Conservation (phyloP, 495 filamentous ascomycete genomes). For the Xylaria sp. region DNA sequence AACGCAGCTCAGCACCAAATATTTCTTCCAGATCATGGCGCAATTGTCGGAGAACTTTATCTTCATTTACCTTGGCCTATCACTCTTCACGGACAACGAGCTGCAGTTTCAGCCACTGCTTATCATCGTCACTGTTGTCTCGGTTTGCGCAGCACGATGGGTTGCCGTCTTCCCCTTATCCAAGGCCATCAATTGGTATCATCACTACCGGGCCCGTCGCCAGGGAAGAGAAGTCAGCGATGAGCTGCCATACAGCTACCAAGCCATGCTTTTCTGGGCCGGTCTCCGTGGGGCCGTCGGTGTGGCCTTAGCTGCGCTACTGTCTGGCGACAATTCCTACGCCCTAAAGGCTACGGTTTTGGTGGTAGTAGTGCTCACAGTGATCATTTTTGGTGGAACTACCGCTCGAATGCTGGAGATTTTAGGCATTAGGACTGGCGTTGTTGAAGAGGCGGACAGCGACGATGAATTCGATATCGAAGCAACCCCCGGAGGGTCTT, state of each 20-base stretch:
- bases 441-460: conserved; percentile 93
- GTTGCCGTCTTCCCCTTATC: conserved; percentile 94
- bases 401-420: conserved; percentile 99
- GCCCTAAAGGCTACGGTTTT: conserved; percentile 89
- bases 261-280: conserved; percentile 98
- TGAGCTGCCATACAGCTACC: conserved; percentile 90
- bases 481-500: conserved; percentile 71
- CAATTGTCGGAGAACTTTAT: conserved; percentile 99
- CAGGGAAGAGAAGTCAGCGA: conserved; percentile 81
- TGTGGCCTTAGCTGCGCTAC: conserved; percentile 91
- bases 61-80: conserved; percentile 96
- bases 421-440: conserved; percentile 88
- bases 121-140: conserved; percentile 87
- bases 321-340: conserved; percentile 77
- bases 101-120: conserved; percentile 95
- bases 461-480: conserved; percentile 99
- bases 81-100: conserved; percentile 86
- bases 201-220: conserved; percentile 84
- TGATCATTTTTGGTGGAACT: conserved; percentile 98
- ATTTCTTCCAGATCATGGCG: conserved; percentile 92
- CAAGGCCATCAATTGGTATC: conserved; percentile 89
- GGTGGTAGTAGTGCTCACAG: conserved; percentile 95
- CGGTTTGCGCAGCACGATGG: conserved; percentile 91
- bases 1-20: conserved; percentile 97
- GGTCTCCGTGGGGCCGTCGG: conserved; percentile 95